Percentiles rank a stretch among this genome's conserved stretches.
Conservation (phyloP, 495 filamentous ascomycete genomes). For the Penicillium robsamsonii region DNA sequence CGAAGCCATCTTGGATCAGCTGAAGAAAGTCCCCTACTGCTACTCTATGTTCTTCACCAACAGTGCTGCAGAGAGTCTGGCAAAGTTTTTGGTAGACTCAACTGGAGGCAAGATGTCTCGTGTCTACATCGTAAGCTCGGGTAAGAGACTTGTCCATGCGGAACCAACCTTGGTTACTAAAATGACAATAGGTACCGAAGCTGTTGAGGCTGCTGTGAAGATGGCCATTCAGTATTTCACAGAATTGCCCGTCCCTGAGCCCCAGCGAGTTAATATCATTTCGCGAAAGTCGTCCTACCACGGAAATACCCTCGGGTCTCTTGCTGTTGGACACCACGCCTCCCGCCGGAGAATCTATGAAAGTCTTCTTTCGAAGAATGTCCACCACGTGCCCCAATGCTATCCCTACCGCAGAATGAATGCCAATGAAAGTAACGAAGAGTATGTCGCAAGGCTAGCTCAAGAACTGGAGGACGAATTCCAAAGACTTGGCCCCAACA, state of each 20-base stretch:
- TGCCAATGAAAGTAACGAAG: slow-evolving; percentile 30
- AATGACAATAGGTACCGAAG: slow-evolving; percentile 52
- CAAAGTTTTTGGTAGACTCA: slow-evolving; percentile 32
- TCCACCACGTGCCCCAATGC: slow-evolving; percentile 63
- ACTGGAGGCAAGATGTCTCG: slow-evolving; percentile 35
- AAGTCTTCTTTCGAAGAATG: slow-evolving; percentile 56
- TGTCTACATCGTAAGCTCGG: slow-evolving; percentile 50
- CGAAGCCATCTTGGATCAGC: slow-evolving; percentile 41
- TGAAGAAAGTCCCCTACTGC: slow-evolving; percentile 41
- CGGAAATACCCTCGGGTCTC: slow-evolving; percentile 66
- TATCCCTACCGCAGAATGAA: slow-evolving; percentile 56
- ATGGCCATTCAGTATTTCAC: slow-evolving; percentile 56
- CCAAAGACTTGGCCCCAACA: slow-evolving; percentile 59
- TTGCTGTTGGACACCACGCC: slow-evolving; percentile 59
- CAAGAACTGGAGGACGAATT: slow-evolving; percentile 75
- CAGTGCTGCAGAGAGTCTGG: slow-evolving; percentile 34
- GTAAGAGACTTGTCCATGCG: slow-evolving; percentile 5
- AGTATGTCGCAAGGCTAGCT: slow-evolving; percentile 53
- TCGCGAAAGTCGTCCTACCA: slow-evolving; percentile 65
- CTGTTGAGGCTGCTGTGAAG: slow-evolving; percentile 62
- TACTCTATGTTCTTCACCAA: slow-evolving; percentile 49
- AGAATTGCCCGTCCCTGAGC: slow-evolving; percentile 44
- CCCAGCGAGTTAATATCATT: slow-evolving; percentile 53
- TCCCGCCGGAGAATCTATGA: slow-evolving; percentile 59
- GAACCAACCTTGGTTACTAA: background rate